phyloP scores from a whole-genome alignment of 495 filamentous ascomycete genomes.

The Xylaria intraflava region DNA sequence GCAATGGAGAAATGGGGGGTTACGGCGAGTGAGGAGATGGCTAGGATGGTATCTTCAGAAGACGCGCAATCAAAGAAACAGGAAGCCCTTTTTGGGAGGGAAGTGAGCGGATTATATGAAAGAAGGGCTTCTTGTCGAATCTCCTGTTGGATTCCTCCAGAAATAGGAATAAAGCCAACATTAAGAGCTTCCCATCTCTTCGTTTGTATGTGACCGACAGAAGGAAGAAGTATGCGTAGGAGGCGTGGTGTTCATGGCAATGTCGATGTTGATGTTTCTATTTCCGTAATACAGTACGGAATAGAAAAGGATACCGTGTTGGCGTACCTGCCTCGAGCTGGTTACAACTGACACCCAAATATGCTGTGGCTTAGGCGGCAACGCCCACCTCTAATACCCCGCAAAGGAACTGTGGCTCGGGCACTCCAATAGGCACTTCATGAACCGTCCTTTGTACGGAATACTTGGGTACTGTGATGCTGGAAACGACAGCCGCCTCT shows the following conservation, averaged over 20 bases:
- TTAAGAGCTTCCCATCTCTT: not conserved
- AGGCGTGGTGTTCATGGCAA: not conserved
- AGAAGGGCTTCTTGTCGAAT: not conserved
- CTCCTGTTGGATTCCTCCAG: not conserved
- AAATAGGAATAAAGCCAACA: not conserved
- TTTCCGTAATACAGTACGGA: too few relatives aligned
- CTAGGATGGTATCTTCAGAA: not conserved
- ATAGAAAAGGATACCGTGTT: too few relatives aligned
- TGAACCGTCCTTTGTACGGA: too few relatives aligned
- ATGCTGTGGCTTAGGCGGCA: too few relatives aligned
- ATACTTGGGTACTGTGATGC: too few relatives aligned
- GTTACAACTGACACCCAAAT: too few relatives aligned
- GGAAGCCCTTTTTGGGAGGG: not conserved
- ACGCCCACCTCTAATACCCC: too few relatives aligned
- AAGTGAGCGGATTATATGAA: not conserved
- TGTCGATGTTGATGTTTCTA: constrained; percentile 1
- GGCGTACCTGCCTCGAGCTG: too few relatives aligned
- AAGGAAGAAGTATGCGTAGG: not conserved
- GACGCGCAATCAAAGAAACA: not conserved
- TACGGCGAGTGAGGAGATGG: not conserved
- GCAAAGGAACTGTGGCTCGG: too few relatives aligned
- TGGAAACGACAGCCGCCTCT: too few relatives aligned
- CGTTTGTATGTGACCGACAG: not conserved
- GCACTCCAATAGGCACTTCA: too few relatives aligned
- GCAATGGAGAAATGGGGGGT: not conserved